Evolutionary conservation across 2,329 filamentous ascomycete species (phyloP).

Genomic region (Botrytis elliptica): DNA sequence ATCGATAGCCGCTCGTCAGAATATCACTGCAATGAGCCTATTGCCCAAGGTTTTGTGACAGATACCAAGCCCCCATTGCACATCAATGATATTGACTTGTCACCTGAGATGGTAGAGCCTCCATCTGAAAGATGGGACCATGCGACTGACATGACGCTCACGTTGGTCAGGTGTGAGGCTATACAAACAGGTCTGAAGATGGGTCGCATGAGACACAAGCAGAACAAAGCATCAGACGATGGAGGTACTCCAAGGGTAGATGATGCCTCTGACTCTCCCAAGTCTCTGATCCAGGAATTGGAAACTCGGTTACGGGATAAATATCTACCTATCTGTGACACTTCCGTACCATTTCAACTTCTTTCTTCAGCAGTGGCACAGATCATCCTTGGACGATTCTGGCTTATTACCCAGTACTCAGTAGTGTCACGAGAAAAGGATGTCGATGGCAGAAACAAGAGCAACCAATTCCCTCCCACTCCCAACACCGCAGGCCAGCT

Average conservation of each 20-base stretch:
- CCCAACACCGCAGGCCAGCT: conserved; percentile 5
- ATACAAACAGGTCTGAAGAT: conserved; percentile 6
- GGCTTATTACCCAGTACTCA: conserved; percentile 3
- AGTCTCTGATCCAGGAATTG: conserved; percentile 9
- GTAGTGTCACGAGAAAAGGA: conserved; percentile 6
- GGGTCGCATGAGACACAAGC: conserved; percentile 6
- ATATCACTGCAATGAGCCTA: not conserved
- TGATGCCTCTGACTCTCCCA: conserved; percentile 6
- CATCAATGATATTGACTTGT: conserved; percentile 6
- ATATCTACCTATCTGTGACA: conserved; percentile 7
- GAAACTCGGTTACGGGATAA: conserved; percentile 5
- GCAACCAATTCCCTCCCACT: conserved; percentile 5
- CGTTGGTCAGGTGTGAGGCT: conserved; percentile 8
- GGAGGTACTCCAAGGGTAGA: conserved; percentile 5
- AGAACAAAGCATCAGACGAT: conserved; percentile 4
- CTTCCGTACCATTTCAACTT: conserved; percentile 9
- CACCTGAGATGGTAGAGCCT: conserved; percentile 2
- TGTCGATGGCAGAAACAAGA: conserved; percentile 7
- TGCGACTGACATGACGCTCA: conserved; percentile 8
- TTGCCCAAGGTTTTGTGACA: not conserved
- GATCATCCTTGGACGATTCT: conserved; percentile 6
- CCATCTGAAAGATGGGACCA: conserved; percentile 9
- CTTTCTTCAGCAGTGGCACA: conserved; percentile 10
- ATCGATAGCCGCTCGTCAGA: conserved; percentile 13
- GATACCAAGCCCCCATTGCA: conserved; percentile 8